Base-by-base conservation (phyloP, 768 basidiomycete genomes). In the Cantharellus anzutake region DNA sequence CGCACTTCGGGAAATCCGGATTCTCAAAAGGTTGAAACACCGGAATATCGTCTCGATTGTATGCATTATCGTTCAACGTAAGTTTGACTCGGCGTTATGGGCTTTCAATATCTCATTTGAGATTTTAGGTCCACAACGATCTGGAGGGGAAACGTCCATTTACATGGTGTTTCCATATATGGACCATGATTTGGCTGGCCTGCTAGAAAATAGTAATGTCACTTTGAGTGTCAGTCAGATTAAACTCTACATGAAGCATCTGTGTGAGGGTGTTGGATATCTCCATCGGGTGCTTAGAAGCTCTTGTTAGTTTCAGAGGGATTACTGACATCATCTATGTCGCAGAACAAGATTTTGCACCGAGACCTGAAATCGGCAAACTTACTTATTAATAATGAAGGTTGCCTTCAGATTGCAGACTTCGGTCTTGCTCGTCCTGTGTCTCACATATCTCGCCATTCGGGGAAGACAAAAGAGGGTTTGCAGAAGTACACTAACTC, bases 151-250 rank as follows among this genome's bases (percentile, higher is more conserved):
- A 37, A 11, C 52, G 7, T 55, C 52, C 16, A 63, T 97, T 11
- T 96, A 88, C 71, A 96, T 98, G 91, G 94, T 97, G 48, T 99
- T 98, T 67, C 96, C 96, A 0, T 99, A 97, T 72, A 98, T 98
- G 96, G 96, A 98, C 66, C 94, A 99, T 66, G 96, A 99, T 71
- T 80, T 99, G 5, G 91, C 94, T 2, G 96, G 96, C 2, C 70
- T 98, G 42, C 73, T 99, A 61, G 89, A 93, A 70, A 97, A 98
- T 67, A 84, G 87, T 61, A 79, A 85, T 37, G 92, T 92, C 61
- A 83, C 84, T 65, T 73, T 94, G 2, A 78, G 79, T 56, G 81
- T 83, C 4, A 84, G 84, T 65, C 82, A 91, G 62, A 92, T 97
- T 71, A 99, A 98, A 72, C 73, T 94, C 38, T 94, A 97, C 70